Percentiles rank a stretch among this genome's conserved stretches.
Evolutionary conservation across 352 stramenopile genomes (phyloP).

Genomic region (Globisporangium viniferum): DNA sequence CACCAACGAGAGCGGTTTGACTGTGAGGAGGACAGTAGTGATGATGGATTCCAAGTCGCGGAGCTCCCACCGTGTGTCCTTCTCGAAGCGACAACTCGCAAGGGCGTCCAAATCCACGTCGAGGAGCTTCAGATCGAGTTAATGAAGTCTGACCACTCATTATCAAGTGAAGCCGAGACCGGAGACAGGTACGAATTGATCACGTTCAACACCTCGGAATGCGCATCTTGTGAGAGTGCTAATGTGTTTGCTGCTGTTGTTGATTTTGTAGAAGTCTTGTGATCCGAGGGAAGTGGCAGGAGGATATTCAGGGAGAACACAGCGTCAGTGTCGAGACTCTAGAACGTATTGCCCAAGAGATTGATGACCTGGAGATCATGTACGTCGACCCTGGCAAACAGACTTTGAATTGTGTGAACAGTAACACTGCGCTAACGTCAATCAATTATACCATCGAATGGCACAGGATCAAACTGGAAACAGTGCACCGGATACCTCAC

Average conservation of each 20-base stretch:
- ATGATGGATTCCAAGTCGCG: conserved; percentile 22
- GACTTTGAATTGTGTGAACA: not conserved
- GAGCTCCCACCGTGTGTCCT: conserved; percentile 40
- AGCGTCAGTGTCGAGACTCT: conserved; percentile 32
- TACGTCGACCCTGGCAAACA: conserved; percentile 21
- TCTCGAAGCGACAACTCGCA: conserved; percentile 61
- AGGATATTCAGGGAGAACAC: conserved; percentile 32
- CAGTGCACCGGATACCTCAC: conserved; percentile 37
- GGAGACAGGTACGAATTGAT: conserved; percentile 42
- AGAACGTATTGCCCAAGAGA: conserved; percentile 45
- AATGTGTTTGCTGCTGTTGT: conserved; percentile 1
- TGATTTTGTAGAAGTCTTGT: conserved; percentile 41
- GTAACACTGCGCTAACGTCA: not conserved
- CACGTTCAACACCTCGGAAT: not conserved
- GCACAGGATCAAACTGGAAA: conserved; percentile 73
- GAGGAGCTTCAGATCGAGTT: conserved; percentile 70
- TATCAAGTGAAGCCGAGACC: conserved; percentile 10
- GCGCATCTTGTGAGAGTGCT: not conserved
- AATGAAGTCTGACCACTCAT: not conserved
- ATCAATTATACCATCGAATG: not conserved
- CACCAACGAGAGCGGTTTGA: conserved; percentile 2
- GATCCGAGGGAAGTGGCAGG: conserved; percentile 42
- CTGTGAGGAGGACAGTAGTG: conserved; percentile 13
- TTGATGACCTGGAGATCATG: conserved; percentile 74
- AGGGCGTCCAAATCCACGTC: conserved; percentile 52